Conservation (phyloP, 768 basidiomycete species). For the Panus rudis region DNA sequence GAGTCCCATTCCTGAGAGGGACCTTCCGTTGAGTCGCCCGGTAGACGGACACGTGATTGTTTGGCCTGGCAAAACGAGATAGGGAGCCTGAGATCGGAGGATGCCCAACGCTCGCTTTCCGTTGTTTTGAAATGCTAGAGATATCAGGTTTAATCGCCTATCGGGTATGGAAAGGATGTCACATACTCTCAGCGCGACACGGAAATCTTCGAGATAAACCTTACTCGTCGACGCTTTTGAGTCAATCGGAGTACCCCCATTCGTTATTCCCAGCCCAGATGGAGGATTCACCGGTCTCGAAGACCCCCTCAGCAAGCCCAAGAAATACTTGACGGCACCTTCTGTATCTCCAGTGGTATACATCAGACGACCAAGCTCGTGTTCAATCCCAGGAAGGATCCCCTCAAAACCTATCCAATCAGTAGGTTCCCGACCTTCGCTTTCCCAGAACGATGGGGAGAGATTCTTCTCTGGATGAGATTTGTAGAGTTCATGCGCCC, state of each 20-base stretch:
- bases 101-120: slow-evolving; percentile 35
- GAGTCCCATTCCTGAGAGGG: slow-evolving; percentile 49
- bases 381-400: slow-evolving; percentile 68
- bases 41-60: slow-evolving; percentile 51
- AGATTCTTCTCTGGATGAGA: slow-evolving; percentile 45
- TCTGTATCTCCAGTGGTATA: slow-evolving; percentile 86
- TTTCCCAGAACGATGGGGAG: slow-evolving; percentile 78
- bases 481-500: slow-evolving; percentile 59
- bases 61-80: slow-evolving; percentile 56
- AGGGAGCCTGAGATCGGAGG: slow-evolving; percentile 51
- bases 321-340: slow-evolving; percentile 71
- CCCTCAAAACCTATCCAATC: slow-evolving; percentile 46
- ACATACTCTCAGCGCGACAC: slow-evolving; percentile 71
- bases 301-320: slow-evolving; percentile 58
- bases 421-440: slow-evolving; percentile 44
- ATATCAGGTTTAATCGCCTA: slow-evolving; percentile 1
- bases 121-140: slow-evolving; percentile 66
- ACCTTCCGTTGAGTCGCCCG: slow-evolving; percentile 39
- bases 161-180: not conserved
- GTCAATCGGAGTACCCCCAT: slow-evolving; percentile 9
- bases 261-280: slow-evolving; percentile 14
- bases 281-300: slow-evolving; percentile 10
- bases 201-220: slow-evolving; percentile 81
- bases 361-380: slow-evolving; percentile 75
- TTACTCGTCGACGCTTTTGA: slow-evolving; percentile 37